A percentile compares a stretch with the other conserved stretches of the same genome.
These are phyloP conservation scores for Rosellinia necatrix DNA, from an alignment of 2,329 filamentous ascomycete genomes.

Conservation along the genomic window DNA sequence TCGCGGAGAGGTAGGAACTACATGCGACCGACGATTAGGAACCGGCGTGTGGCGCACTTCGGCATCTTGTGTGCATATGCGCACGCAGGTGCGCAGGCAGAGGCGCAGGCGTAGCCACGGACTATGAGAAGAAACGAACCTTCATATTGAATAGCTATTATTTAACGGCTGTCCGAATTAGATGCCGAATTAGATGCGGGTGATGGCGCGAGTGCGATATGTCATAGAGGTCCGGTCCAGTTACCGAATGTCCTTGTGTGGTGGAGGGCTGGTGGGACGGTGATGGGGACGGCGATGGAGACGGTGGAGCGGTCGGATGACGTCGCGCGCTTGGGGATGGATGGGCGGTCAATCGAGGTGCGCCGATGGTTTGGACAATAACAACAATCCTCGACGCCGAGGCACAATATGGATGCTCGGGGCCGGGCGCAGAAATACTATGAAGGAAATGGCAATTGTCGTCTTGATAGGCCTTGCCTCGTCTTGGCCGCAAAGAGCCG, in stretches of 20 bases:
- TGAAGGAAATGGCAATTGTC: constrained; percentile 8
- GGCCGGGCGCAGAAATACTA: neutral
- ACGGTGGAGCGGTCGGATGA: constrained; percentile 28
- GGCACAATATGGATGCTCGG: neutral
- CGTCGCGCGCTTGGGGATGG: constrained; percentile 22
- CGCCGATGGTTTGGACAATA: neutral
- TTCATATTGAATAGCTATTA: constrained; percentile 35
- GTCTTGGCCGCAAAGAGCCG: neutral
- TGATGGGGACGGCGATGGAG: no score
- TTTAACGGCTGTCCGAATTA: constrained; percentile 1
- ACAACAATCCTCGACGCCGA: neutral
- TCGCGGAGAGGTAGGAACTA: constrained; percentile 91
- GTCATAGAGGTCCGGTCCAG: neutral
- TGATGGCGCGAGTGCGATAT: constrained; percentile 1
- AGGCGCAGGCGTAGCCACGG: neutral
- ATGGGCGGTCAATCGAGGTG: constrained; percentile 15
- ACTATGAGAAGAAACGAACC: constrained; percentile 28
- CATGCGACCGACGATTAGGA: neutral
- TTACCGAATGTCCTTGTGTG: constrained; percentile 7
- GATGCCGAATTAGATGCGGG: neutral
- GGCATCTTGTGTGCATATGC: no score
- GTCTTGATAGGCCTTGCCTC: no score
- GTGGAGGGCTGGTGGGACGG: no score
- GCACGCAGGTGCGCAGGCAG: no score
- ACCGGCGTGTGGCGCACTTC: constrained; percentile 14